Evolutionary conservation across 2,329 filamentous ascomycete species (phyloP), one percentile per base, ranked within the genome.

Genomic region (Claviceps paspali): DNA sequence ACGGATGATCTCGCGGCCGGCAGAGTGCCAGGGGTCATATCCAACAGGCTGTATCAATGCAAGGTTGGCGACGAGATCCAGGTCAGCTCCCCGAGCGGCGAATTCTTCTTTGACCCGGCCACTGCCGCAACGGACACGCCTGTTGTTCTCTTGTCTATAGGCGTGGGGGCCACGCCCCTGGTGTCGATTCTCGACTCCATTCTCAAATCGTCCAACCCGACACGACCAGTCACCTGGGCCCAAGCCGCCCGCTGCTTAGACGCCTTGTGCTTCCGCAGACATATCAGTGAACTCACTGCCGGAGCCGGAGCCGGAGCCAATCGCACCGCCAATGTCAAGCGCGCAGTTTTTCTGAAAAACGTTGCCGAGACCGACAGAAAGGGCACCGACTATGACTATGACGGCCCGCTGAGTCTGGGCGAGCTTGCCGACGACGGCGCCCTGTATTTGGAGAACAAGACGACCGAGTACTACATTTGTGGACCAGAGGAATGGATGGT

Each of bases 401-500:
- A 57, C 4, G 70, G 76, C 4, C 63, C 71, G 4, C 55, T 81
- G 17, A 64, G 73, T 40, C 48, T 85, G 11, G 53, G 58, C 26
- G 64, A 61, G 40, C 49, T 81, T 28, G 63, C 70, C 40, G 52
- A 52, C 7, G 57, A 66, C 12, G 49, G 53, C 0, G 60, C 68
- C 30, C 55, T 85, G 22, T 71, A 65, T 44, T 49, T 75, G 3
- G 57, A 62, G 12, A 59, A 79, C 45, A 34, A 52, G 1, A 54
- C 55, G 33, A 64, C 80, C 0, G 61, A 73, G 46, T 86, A 83
- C 52, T 84, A 71, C 47, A 55, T 82, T 31, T 85, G 81, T 49
- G 81, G 80, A 0, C 79, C 80, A 0, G 62, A 65, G 37, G 49
- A 52, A 12, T 85, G 84, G 61, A 85, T 85, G 81, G 47, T 63